These are phyloP conservation scores for Trypanosoma melophagium DNA, from an alignment of 208 protist genomes.

Conservation along the genomic window DNA sequence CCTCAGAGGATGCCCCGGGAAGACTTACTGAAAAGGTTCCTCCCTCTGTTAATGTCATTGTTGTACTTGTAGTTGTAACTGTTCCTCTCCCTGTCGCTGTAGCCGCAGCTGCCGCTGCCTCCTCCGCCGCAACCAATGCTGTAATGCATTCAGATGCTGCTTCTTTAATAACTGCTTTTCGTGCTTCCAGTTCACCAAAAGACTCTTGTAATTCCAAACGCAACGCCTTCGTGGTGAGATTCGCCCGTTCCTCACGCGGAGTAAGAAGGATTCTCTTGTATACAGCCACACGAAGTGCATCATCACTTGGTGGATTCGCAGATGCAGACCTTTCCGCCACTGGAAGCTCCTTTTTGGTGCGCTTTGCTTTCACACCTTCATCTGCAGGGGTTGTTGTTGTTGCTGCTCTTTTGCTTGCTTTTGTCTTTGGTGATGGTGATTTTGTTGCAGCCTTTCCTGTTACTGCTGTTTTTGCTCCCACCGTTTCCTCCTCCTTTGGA, in stretches of 20 bases:
- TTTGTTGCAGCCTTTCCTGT: too few relatives aligned
- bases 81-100: neutral
- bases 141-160: constrained; percentile 68
- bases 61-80: neutral
- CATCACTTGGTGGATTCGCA: constrained; percentile 36
- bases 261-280: constrained; percentile 67
- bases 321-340: neutral
- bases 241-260: constrained; percentile 40
- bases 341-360: constrained; percentile 5
- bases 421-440: constrained; percentile 11
- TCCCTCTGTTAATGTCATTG: neutral
- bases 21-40: neutral
- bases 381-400: neutral
- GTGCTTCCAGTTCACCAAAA: constrained; percentile 49
- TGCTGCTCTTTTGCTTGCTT: neutral
- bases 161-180: constrained; percentile 60
- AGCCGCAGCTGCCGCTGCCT: constrained; percentile 19
- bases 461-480: neutral
- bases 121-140: constrained; percentile 62
- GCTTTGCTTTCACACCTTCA: constrained; percentile 3
- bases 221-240: constrained; percentile 65
- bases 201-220: constrained; percentile 53
- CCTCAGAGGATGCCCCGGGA: too few relatives aligned
- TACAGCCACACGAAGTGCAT: constrained; percentile 59
- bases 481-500: constrained; percentile 14